Percentiles rank a stretch among this genome's conserved stretches.
Evolutionary conservation across 768 basidiomycete genomes (phyloP).

Genomic region (Lyophyllum atratum): DNA sequence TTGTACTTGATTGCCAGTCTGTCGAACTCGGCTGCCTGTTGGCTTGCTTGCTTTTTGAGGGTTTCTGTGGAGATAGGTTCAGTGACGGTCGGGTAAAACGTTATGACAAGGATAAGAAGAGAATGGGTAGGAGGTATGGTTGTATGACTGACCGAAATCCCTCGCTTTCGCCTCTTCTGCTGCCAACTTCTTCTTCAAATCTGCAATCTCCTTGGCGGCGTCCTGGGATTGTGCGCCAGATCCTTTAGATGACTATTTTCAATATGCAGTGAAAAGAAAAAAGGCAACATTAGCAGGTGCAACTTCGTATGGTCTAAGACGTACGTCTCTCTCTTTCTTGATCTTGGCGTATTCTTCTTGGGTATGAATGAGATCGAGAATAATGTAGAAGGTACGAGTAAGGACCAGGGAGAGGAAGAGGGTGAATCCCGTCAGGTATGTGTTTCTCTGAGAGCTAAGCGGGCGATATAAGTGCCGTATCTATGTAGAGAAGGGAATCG

Average conservation of each 20-base stretch:
- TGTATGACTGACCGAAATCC: constrained; percentile 55
- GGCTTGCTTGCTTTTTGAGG: constrained; percentile 78
- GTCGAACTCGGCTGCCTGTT: constrained; percentile 81
- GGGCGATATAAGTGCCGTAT: not conserved
- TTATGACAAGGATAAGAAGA: not conserved
- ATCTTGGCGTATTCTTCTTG: constrained; percentile 88
- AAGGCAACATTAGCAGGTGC: not conserved
- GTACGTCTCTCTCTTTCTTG: constrained; percentile 52
- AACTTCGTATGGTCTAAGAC: no score
- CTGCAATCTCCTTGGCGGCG: constrained; percentile 57
- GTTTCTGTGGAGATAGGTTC: constrained; percentile 48
- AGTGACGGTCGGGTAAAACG: no score
- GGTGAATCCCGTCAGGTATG: constrained; percentile 91
- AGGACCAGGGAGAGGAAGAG: constrained; percentile 96
- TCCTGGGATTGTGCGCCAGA: constrained; percentile 33
- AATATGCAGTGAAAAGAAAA: not conserved
- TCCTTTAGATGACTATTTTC: constrained; percentile 16
- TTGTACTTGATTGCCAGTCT: constrained; percentile 80
- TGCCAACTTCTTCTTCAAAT: constrained; percentile 69
- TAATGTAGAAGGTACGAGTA: constrained; percentile 89
- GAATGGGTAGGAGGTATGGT: not conserved
- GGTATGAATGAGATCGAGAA: constrained; percentile 86
- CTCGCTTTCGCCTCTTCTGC: constrained; percentile 56
- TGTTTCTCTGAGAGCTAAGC: constrained; percentile 80
- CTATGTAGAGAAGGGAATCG: not conserved